phyloP scores from a whole-genome alignment of 768 basidiomycete genomes.

The Calocera cornea region DNA sequence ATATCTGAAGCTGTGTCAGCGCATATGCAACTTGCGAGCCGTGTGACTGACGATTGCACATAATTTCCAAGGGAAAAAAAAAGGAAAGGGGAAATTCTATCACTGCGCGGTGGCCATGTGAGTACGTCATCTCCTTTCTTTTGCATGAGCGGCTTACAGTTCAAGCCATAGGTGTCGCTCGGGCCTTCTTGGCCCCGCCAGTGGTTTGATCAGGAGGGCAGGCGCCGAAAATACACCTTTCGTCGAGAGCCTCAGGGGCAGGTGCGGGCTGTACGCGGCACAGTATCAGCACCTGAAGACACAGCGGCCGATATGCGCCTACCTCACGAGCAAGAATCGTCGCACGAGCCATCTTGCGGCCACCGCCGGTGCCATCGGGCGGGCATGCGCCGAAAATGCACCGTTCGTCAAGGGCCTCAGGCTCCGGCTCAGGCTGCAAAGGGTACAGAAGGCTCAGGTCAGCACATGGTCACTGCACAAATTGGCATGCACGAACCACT shows the following conservation, averaged over 20 bases:
- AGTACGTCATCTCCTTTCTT: neutral
- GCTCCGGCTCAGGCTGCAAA: neutral
- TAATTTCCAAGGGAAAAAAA: neutral
- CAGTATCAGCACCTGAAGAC: neutral
- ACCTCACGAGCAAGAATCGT: neutral
- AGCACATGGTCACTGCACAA: neutral
- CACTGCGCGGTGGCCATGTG: neutral
- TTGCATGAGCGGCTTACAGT: neutral
- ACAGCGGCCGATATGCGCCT: neutral
- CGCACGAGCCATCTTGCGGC: neutral
- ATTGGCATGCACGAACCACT: neutral
- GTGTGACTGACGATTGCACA: neutral
- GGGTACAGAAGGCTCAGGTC: neutral
- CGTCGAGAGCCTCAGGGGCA: neutral
- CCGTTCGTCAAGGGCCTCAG: neutral
- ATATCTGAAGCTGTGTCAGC: too few species aligned
- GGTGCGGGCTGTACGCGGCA: neutral
- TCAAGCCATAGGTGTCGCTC: neutral
- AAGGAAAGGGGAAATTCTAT: neutral
- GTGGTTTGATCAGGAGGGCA: neutral
- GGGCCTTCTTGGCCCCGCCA: neutral
- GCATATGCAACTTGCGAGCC: too few species aligned
- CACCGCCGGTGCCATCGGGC: neutral
- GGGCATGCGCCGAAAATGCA: constrained; percentile 1
- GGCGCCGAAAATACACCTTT: neutral